Conservation (phyloP, 129 eudicot species). For the Daucus carota region DNA sequence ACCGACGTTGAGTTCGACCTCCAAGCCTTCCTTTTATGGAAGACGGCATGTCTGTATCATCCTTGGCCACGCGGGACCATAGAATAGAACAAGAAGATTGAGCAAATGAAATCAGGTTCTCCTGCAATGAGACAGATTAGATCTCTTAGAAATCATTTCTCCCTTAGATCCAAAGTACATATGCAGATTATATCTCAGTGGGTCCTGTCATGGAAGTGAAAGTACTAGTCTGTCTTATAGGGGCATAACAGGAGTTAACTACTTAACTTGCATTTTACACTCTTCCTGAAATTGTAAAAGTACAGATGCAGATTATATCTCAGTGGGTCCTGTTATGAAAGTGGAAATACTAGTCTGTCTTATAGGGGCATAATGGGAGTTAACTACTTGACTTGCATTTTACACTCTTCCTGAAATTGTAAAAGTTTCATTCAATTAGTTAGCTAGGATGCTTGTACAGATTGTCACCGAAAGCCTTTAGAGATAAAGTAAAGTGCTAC, state of each 20-base stretch:
- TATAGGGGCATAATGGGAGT: background rate
- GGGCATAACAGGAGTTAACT: background rate
- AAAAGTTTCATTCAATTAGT: background rate
- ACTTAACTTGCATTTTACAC: background rate
- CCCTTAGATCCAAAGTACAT: background rate
- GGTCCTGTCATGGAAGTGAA: background rate
- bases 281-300: background rate
- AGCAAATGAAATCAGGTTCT: slow-evolving; percentile 47
- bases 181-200: background rate
- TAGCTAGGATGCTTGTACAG: background rate
- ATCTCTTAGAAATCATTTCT: background rate
- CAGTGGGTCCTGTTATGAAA: background rate
- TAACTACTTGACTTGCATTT: background rate
- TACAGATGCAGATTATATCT: background rate
- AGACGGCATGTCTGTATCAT: slow-evolving; percentile 45
- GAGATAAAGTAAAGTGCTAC: background rate
- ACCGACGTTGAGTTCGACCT: slow-evolving; percentile 84
- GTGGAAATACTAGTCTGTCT: background rate
- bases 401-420: background rate
- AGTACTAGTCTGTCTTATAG: background rate
- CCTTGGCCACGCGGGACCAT: slow-evolving; percentile 38
- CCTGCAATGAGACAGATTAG: slow-evolving; percentile 38
- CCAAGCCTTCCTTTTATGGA: slow-evolving; percentile 85
- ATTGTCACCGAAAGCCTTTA: background rate
- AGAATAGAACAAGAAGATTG: slow-evolving; percentile 48